Conservation (phyloP, 768 basidiomycete species). For the Tricholoma terreum region DNA sequence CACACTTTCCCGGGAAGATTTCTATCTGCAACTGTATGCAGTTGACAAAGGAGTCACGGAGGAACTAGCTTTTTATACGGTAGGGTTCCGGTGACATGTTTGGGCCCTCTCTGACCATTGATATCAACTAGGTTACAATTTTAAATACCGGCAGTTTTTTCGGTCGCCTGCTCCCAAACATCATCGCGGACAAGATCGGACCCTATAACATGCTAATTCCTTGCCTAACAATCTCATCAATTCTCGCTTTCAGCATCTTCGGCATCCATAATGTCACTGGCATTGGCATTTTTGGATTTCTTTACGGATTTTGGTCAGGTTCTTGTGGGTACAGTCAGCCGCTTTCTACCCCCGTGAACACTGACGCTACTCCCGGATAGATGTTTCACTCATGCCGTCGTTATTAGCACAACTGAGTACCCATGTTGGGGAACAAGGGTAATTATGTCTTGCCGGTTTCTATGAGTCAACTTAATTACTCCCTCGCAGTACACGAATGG, state of each 20-base stretch:
- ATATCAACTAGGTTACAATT: constrained; percentile 39
- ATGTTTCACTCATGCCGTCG: constrained; percentile 39
- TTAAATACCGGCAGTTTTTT: constrained; percentile 51
- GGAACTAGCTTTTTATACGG: constrained; percentile 45
- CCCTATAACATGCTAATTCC: constrained; percentile 49
- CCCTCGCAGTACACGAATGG: constrained; percentile 41
- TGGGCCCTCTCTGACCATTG: background rate
- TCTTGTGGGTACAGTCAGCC: constrained; percentile 38
- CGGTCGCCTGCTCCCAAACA: constrained; percentile 55
- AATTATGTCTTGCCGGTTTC: background rate
- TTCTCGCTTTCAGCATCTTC: constrained; percentile 46
- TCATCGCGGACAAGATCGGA: constrained; percentile 50
- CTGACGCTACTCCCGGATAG: constrained; percentile 16
- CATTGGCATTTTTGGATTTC: constrained; percentile 38
- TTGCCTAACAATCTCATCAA: constrained; percentile 37
- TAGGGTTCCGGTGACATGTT: constrained; percentile 23
- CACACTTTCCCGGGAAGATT: constrained; percentile 31
- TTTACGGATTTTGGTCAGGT: constrained; percentile 57
- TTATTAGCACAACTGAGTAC: constrained; percentile 35
- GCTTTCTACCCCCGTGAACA: background rate
- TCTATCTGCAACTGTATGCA: constrained; percentile 54
- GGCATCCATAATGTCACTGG: constrained; percentile 35
- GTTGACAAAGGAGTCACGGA: constrained; percentile 38
- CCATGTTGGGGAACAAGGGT: constrained; percentile 16
- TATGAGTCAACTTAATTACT: background rate